Conservation (phyloP, 1,284 basidiomycete genomes). For the Cutaneotrichosporon daszewskae region DNA sequence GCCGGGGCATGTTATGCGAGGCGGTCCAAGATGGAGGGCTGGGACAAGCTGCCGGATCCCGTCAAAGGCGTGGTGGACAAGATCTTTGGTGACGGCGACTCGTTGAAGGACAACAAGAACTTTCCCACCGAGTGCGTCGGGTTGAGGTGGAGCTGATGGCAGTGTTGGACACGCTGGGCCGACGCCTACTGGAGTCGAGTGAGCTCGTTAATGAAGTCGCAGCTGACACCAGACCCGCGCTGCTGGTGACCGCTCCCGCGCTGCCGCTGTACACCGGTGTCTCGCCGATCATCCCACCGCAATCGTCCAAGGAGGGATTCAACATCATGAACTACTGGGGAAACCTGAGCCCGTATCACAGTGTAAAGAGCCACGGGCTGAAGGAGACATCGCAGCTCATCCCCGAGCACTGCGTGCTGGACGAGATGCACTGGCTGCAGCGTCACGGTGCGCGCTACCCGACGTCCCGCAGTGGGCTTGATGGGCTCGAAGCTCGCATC, state of each 20-base stretch:
- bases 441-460: constrained; percentile 50
- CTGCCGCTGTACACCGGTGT: constrained; percentile 68
- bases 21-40: constrained; percentile 21
- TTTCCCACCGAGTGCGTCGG: constrained; percentile 44
- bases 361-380: constrained; percentile 49
- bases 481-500: constrained; percentile 29
- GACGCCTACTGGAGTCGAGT: constrained; percentile 76
- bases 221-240: constrained; percentile 51
- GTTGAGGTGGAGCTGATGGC: constrained; percentile 5
- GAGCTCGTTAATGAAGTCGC: constrained; percentile 14
- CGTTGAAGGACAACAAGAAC: constrained; percentile 19
- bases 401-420: constrained; percentile 46
- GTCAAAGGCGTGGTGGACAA: constrained; percentile 34
- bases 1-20: constrained; percentile 26
- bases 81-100: constrained; percentile 14
- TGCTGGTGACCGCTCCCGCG: constrained; percentile 68
- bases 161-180: constrained; percentile 72
- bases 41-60: constrained; percentile 17
- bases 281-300: constrained; percentile 56
- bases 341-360: constrained; percentile 48
- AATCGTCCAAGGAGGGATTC: constrained; percentile 28
- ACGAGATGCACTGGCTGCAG: constrained; percentile 48
- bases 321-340: constrained; percentile 50
- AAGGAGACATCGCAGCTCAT: constrained; percentile 37
- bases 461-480: constrained; percentile 33